Conservation (phyloP, 1,139 yeast species). For the Geotrichum candidum region DNA sequence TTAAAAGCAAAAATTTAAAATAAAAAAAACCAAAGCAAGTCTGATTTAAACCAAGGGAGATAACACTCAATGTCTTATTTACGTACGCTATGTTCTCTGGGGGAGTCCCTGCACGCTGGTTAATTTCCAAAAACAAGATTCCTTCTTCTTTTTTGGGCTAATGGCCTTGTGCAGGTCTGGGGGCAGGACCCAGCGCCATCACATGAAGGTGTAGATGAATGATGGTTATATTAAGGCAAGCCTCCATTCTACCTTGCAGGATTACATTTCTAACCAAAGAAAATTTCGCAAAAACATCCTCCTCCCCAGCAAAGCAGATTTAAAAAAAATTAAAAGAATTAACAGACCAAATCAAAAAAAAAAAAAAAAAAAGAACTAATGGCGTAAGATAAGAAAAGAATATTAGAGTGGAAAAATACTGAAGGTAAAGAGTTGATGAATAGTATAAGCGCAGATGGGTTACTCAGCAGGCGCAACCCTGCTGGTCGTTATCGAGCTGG, state of each 20-base stretch:
- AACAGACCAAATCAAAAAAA: background rate
- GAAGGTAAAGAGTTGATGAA: background rate
- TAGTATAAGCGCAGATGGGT: background rate
- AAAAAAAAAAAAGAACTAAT: background rate
- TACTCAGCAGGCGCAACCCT: slow-evolving; percentile 66
- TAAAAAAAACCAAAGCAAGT: no score
- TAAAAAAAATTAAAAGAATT: background rate
- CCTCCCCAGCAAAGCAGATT: background rate
- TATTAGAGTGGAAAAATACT: background rate
- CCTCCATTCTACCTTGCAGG: background rate
- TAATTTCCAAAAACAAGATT: no score
- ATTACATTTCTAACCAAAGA: background rate
- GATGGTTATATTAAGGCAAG: no score
- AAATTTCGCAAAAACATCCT: background rate
- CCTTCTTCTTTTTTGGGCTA: no score
- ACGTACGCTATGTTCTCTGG: background rate
- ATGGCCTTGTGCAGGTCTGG: no score
- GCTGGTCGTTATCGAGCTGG: slow-evolving; percentile 75
- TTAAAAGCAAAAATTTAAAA: no score
- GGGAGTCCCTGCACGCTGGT: no score
- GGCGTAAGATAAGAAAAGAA: background rate
- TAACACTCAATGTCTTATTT: background rate
- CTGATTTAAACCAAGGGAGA: no score
- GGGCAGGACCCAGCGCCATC: no score
- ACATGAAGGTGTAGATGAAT: no score